Conservation (phyloP, 2,329 filamentous ascomycete species). For the Cordyceps javanica region DNA sequence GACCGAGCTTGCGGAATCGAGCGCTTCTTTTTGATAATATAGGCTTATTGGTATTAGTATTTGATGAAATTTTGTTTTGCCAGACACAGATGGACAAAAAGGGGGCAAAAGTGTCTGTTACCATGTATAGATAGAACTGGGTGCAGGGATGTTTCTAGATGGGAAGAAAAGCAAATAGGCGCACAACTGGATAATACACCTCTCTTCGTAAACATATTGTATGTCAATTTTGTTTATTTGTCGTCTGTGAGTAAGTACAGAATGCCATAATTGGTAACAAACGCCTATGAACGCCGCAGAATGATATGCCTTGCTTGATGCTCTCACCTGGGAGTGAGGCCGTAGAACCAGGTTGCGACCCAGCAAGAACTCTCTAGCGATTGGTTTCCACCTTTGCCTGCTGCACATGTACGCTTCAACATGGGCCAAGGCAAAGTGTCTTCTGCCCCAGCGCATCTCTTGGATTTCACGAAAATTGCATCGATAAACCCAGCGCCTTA, state of each 20-base stretch:
- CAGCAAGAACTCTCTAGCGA: not conserved
- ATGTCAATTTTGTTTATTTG: no score
- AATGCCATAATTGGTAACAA: not conserved
- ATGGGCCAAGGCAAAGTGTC: no score
- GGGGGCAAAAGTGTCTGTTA: not conserved
- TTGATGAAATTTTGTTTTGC: not conserved
- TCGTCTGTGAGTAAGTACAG: no score
- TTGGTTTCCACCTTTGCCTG: not conserved
- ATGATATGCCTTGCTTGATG: not conserved
- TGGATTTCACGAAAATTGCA: not conserved
- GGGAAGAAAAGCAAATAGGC: not conserved
- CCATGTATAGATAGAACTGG: constrained; percentile 7
- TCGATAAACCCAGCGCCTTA: constrained; percentile 9
- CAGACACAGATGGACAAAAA: not conserved
- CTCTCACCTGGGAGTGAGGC: not conserved
- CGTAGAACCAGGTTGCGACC: not conserved
- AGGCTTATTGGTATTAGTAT: not conserved
- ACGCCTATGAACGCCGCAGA: constrained; percentile 5
- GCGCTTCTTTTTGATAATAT: not conserved
- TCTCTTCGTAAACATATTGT: not conserved
- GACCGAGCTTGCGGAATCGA: not conserved
- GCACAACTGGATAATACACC: constrained; percentile 11
- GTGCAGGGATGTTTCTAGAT: not conserved
- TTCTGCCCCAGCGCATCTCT: no score
- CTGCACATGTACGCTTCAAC: not conserved